These are phyloP conservation scores for Gastrolobium bilobum DNA, from an alignment of 306 rosid species.

Conservation along the genomic window DNA sequence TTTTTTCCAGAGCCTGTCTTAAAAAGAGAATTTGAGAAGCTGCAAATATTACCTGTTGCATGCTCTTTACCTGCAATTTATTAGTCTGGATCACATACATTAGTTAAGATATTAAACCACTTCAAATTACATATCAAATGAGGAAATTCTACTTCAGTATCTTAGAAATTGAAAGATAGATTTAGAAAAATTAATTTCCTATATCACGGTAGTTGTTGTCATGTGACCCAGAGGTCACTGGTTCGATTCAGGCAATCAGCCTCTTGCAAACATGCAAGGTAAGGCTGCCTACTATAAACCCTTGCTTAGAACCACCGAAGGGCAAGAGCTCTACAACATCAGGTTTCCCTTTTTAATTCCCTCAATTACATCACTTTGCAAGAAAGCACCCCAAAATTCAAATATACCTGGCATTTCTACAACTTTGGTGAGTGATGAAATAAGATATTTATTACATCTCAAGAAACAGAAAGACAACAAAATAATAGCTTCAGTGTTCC, in stretches of 20 bases:
- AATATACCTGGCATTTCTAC: not conserved
- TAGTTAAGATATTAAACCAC: not conserved
- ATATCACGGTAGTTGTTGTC: too few relatives aligned
- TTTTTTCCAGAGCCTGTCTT: slow-evolving; percentile 81
- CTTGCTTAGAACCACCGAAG: too few relatives aligned
- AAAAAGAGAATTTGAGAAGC: slow-evolving; percentile 74
- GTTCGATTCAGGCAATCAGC: too few relatives aligned
- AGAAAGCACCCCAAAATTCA: not conserved
- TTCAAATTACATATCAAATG: not conserved
- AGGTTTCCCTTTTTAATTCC: too few relatives aligned
- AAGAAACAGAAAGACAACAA: too few relatives aligned
- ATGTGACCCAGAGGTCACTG: too few relatives aligned
- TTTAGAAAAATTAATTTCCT: not conserved
- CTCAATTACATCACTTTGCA: not conserved
- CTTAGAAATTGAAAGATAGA: not conserved
- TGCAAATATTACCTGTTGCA: slow-evolving; percentile 45
- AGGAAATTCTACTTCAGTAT: not conserved
- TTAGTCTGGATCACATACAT: not conserved
- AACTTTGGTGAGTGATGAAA: slow-evolving; percentile 1
- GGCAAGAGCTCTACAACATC: too few relatives aligned
- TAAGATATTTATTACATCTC: not conserved
- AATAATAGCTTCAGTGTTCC: too few relatives aligned
- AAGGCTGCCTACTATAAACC: too few relatives aligned
- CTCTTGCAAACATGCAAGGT: too few relatives aligned
- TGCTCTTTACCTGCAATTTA: slow-evolving; percentile 62